Percentiles rank a stretch among this genome's conserved stretches.
Evolutionary conservation across 2,329 filamentous ascomycete species (phyloP).

Genomic region (Lachnellula willkommii): DNA sequence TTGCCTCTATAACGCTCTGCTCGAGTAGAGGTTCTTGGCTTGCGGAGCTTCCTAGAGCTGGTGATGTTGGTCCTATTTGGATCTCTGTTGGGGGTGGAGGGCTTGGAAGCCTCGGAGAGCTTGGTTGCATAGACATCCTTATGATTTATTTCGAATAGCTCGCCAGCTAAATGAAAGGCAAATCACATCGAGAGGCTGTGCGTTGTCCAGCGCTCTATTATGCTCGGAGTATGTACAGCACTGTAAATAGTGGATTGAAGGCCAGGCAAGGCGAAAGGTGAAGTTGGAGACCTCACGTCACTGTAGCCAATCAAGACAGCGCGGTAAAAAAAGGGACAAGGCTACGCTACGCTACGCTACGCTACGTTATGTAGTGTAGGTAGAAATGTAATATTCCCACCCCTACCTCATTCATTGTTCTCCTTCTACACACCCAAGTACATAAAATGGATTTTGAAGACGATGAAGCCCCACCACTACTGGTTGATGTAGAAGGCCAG

Average conservation of each 20-base stretch:
- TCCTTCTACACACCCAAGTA: background rate
- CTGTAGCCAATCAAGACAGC: slow-evolving; percentile 1
- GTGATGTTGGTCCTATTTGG: slow-evolving; percentile 77
- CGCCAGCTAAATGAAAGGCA: slow-evolving; percentile 3
- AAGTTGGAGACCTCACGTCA: background rate
- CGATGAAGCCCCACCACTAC: slow-evolving; percentile 60
- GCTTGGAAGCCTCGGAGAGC: slow-evolving; percentile 87
- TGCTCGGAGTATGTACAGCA: background rate
- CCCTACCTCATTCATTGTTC: background rate
- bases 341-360: background rate
- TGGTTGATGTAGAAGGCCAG: slow-evolving; percentile 45
- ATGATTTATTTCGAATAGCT: slow-evolving; percentile 1
- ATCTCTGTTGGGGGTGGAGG: slow-evolving; percentile 93
- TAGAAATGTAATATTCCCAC: background rate
- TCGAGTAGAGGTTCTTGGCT: slow-evolving; percentile 55
- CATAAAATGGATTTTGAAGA: slow-evolving; percentile 56
- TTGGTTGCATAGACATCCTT: slow-evolving; percentile 58
- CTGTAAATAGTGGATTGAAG: background rate
- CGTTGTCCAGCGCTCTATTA: background rate
- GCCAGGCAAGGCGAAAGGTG: no score
- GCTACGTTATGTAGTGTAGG: background rate
- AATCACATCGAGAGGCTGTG: background rate
- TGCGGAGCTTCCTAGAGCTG: slow-evolving; percentile 56
- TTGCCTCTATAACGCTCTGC: slow-evolving; percentile 61
- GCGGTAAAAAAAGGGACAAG: background rate